Conservation (phyloP, 208 protist species). For the Trypanosomatidae sp. region DNA sequence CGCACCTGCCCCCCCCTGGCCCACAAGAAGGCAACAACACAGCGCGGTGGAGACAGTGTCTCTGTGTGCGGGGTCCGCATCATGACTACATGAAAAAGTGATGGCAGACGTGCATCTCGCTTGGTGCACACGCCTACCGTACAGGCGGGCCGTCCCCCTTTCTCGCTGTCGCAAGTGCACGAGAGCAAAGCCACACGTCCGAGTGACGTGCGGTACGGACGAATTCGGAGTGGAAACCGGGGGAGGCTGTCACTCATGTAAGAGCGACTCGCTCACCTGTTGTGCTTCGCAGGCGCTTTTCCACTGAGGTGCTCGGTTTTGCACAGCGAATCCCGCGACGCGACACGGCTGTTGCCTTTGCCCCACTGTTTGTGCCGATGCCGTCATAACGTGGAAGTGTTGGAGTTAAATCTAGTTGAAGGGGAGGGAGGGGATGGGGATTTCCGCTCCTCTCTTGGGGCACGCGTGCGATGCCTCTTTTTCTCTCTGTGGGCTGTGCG, state of each 20-base stretch:
- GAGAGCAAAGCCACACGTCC: neutral
- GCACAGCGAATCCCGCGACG: neutral
- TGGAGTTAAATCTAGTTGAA: neutral
- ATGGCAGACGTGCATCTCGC: constrained; percentile 1
- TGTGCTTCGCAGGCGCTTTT: neutral
- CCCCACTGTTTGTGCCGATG: neutral
- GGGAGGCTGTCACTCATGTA: neutral
- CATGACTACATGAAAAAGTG: too few species aligned
- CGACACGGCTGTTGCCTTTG: neutral
- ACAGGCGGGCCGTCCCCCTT: neutral
- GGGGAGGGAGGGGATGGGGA: neutral
- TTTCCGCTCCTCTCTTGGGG: neutral
- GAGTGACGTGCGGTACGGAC: neutral
- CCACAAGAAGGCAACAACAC: neutral
- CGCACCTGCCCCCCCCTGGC: neutral
- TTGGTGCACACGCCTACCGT: neutral
- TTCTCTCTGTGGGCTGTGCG: neutral
- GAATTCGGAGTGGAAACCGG: neutral
- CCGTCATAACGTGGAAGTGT: neutral
- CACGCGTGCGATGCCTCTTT: neutral
- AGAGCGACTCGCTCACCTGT: neutral
- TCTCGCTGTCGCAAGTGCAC: neutral
- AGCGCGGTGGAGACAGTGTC: too few species aligned
- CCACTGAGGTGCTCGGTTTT: neutral
- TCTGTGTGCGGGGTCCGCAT: too few species aligned